phyloP scores from a whole-genome alignment of 345 rosid species.

The Gossypium australe region DNA sequence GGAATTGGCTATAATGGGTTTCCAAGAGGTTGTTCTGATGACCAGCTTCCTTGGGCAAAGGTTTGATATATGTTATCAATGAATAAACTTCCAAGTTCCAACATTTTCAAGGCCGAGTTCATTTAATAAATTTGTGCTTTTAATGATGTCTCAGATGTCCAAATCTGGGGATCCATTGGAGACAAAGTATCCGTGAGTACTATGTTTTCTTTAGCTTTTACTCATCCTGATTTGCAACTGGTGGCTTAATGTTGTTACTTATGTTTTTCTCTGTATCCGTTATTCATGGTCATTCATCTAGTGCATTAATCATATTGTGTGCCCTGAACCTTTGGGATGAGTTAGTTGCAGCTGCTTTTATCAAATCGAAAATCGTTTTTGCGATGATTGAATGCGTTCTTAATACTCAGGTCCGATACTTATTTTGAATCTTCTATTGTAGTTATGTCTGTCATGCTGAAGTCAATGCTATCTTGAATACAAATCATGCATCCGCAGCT shows the following conservation, averaged over 20 bases:
- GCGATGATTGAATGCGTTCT: not conserved
- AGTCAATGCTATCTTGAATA: conserved; percentile 92
- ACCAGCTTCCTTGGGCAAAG: conserved; percentile 97
- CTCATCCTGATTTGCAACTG: conserved; percentile 1
- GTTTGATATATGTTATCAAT: conserved; percentile 26
- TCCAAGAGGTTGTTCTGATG: conserved; percentile 99
- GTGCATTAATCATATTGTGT: conserved; percentile 5
- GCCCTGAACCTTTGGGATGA: conserved; percentile 6
- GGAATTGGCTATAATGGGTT: conserved; percentile 98
- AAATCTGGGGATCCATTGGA: conserved; percentile 67
- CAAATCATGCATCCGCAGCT: conserved; percentile 83
- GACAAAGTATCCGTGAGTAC: conserved; percentile 85
- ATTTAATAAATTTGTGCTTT: conserved; percentile 5
- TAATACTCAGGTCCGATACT: not conserved
- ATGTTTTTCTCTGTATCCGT: not conserved
- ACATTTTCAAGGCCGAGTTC: not conserved
- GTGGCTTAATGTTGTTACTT: not conserved
- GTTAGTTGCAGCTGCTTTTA: not conserved
- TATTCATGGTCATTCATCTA: not conserved
- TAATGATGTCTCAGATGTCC: conserved; percentile 57
- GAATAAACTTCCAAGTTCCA: not conserved
- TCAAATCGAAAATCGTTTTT: not conserved
- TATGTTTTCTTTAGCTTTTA: not conserved
- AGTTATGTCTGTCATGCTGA: conserved; percentile 99
- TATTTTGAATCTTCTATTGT: conserved; percentile 15